A percentile compares a stretch with the other conserved stretches of the same genome.
Evolutionary conservation across 1,139 yeast species (phyloP).

Genomic region (Pichia terricola): DNA sequence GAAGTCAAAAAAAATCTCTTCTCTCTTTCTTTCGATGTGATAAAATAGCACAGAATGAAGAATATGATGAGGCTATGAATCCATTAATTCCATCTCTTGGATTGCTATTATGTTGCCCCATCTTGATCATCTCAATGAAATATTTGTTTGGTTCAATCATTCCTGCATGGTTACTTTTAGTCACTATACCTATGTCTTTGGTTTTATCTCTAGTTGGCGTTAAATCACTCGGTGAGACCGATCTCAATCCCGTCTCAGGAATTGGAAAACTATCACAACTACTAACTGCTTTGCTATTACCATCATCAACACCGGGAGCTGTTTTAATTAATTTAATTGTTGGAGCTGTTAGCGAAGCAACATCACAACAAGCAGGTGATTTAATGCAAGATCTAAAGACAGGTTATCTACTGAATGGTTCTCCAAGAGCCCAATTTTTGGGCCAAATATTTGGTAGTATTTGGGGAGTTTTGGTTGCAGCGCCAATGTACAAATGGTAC

Average conservation of each 20-base stretch:
- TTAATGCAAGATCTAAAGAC: conserved; percentile 95
- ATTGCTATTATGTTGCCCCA: conserved; percentile 48
- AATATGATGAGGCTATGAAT: conserved; percentile 9
- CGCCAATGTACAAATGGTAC: conserved; percentile 76
- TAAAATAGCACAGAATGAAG: conserved; percentile 2
- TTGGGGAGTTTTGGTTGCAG: conserved; percentile 72
- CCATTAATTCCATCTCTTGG: conserved; percentile 40
- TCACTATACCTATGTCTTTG: conserved; percentile 68
- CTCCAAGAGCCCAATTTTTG: conserved; percentile 82
- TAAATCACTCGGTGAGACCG: conserved; percentile 93
- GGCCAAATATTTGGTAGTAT: conserved; percentile 85
- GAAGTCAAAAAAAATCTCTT: background rate
- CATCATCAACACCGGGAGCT: conserved; percentile 60
- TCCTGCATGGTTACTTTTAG: conserved; percentile 59
- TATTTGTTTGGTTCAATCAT: conserved; percentile 60
- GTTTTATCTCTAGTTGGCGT: conserved; percentile 79
- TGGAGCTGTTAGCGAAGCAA: conserved; percentile 97
- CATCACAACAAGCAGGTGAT: conserved; percentile 98
- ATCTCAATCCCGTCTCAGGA: conserved; percentile 92
- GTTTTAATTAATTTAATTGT: conserved; percentile 81
- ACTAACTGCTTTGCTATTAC: conserved; percentile 74
- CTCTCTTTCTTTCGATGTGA: conserved; percentile 17
- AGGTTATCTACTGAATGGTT: conserved; percentile 85
- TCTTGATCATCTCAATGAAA: conserved; percentile 58
- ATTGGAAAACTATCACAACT: conserved; percentile 91